Conservation (phyloP, 2,329 filamentous ascomycete species). For the Corynespora cassiicola region DNA sequence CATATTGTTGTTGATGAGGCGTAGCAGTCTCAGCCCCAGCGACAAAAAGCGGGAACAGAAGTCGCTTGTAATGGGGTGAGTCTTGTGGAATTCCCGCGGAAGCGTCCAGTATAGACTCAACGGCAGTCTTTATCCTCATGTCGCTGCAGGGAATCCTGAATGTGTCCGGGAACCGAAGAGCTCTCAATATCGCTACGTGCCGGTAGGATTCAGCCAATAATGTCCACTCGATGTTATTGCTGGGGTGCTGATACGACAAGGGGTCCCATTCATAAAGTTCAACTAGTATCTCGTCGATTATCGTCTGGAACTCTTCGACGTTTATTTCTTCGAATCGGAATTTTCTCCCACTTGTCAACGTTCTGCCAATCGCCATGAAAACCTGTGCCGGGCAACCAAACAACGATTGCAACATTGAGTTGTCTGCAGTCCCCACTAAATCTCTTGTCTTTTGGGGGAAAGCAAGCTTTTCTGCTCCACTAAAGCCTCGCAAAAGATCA, state of each 20-base stretch:
- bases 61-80: conserved; percentile 15
- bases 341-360: conserved; percentile 11
- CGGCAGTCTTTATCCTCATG: conserved; percentile 8
- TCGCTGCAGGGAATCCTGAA: conserved; percentile 12
- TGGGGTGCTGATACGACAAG: conserved; percentile 3
- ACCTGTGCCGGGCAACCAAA: conserved; percentile 17
- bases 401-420: conserved; percentile 7
- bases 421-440: conserved; percentile 6
- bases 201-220: conserved; percentile 16
- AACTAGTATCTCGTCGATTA: conserved; percentile 5
- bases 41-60: conserved; percentile 20
- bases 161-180: conserved; percentile 16
- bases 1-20: conserved; percentile 20
- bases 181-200: conserved; percentile 13
- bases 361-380: conserved; percentile 11
- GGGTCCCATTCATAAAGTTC: conserved; percentile 9
- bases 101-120: conserved; percentile 14
- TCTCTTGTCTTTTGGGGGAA: conserved; percentile 9
- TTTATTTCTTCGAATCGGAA: conserved; percentile 1
- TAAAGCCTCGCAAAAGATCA: conserved; percentile 19
- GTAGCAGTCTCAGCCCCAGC: conserved; percentile 19
- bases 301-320: conserved; percentile 1
- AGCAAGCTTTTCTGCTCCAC: conserved; percentile 20
- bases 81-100: conserved; percentile 12
- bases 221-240: conserved; percentile 13